A percentile compares a stretch with the other conserved stretches of the same genome.
These are phyloP conservation scores for Striga hermonthica DNA, from an alignment of 305 asterid species.

Conservation along the genomic window DNA sequence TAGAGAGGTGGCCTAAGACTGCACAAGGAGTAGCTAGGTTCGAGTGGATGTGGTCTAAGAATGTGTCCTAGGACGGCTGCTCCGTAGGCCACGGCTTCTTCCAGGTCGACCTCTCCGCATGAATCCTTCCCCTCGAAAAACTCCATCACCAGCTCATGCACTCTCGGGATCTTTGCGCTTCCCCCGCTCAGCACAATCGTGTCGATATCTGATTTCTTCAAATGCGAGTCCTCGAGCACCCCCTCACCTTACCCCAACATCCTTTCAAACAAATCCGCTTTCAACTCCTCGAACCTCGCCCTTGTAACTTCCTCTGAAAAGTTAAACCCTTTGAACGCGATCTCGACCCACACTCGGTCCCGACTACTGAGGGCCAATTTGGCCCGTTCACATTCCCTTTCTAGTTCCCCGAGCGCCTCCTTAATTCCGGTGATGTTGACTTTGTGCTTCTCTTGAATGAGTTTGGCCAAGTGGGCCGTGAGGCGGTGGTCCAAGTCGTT, in stretches of 20 bases:
- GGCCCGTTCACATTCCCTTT: slow-evolving; percentile 46
- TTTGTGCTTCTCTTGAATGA: slow-evolving; percentile 36
- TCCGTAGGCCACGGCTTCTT: slow-evolving; percentile 51
- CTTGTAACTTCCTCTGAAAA: slow-evolving; percentile 40
- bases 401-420: slow-evolving; percentile 44
- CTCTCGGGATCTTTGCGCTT: slow-evolving; percentile 49
- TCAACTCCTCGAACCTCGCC: slow-evolving; percentile 42
- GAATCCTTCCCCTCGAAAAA: slow-evolving; percentile 45
- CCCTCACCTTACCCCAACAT: slow-evolving; percentile 39
- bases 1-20: too few species aligned
- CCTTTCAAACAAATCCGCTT: slow-evolving; percentile 43
- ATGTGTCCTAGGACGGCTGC: slow-evolving; percentile 50
- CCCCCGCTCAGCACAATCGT: slow-evolving; percentile 51
- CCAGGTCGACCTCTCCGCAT: slow-evolving; percentile 41
- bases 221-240: slow-evolving; percentile 38
- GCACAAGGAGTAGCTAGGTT: too few species aligned
- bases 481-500: slow-evolving; percentile 43
- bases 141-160: slow-evolving; percentile 42
- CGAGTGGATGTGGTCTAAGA: too few species aligned
- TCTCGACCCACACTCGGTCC: slow-evolving; percentile 39
- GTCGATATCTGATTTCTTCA: slow-evolving; percentile 39
- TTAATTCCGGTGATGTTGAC: slow-evolving; percentile 40
- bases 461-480: slow-evolving; percentile 37
- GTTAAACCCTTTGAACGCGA: slow-evolving; percentile 40
- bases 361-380: slow-evolving; percentile 44